Evolutionary conservation across 805 yeast genomes (phyloP).

Genomic region (Saccharomycopsis fermentans): DNA sequence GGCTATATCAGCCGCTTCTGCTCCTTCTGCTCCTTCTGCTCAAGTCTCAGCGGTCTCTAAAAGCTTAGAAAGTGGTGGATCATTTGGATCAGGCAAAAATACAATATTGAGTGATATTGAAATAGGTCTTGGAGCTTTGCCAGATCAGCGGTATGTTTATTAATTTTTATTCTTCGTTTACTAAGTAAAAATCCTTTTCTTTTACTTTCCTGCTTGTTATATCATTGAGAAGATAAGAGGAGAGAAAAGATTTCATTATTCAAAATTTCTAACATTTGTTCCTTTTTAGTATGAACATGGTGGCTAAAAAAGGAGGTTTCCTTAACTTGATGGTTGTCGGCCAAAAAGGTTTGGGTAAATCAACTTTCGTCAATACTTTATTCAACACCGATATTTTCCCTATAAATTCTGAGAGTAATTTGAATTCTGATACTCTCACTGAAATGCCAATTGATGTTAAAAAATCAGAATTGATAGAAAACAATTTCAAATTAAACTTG

Average conservation of each 20-base stretch:
- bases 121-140: slow-evolving; percentile 8
- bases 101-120: neutral
- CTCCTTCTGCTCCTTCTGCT: neutral
- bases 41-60: neutral
- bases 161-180: too few species aligned
- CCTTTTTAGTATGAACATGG: slow-evolving; percentile 12
- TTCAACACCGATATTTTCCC: slow-evolving; percentile 58
- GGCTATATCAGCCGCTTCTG: neutral
- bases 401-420: slow-evolving; percentile 19
- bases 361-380: slow-evolving; percentile 83
- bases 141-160: slow-evolving; percentile 9
- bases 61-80: neutral
- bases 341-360: slow-evolving; percentile 64
- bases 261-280: neutral
- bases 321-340: slow-evolving; percentile 86
- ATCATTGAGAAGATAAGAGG: too few species aligned
- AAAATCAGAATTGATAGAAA: slow-evolving; percentile 41
- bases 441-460: neutral
- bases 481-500: slow-evolving; percentile 47
- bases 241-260: too few species aligned
- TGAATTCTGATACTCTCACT: neutral
- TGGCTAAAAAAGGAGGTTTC: slow-evolving; percentile 22
- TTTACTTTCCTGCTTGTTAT: neutral
- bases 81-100: neutral
- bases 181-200: too few species aligned